Evolutionary conservation across 768 basidiomycete genomes (phyloP), one percentile per base, ranked within the genome.

Genomic region (Phlebiopsis flavidoalba): DNA sequence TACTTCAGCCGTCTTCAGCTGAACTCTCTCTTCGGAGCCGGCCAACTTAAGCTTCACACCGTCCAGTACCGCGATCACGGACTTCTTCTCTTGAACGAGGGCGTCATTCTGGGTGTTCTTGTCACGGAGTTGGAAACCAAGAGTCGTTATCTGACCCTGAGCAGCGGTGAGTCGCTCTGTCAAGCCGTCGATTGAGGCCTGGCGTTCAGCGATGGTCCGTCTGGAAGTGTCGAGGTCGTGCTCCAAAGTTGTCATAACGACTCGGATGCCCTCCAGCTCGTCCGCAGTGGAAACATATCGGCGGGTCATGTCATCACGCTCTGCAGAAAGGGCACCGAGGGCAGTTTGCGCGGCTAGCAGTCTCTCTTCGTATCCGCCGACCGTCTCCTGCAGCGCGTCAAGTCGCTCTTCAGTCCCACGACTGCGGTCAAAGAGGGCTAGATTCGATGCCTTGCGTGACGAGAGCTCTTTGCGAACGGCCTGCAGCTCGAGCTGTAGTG

Each of bases 211-310:
- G n/a, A 50, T 8, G 4, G 26, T n/a, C 2, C 50, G 45, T 14
- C 31, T 40, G 5, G 50, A 33, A 14, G 14, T 17, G 4, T 49
- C 31, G 14, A 53, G 21, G 15, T 61, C 56, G 8, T 43, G n/a
- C 47, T 48, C 47, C 15, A 45, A 53, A 40, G 62, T 59, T 45
- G 19, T 52, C 52, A 63, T 56, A 59, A 58, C 11, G 45, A 59
- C 26, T 2, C 19, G 26, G 7, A 45, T 53, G 8, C 1, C 43
- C n/a, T 47, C 59, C 15, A 60, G 33, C 21, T 36, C 56, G 11
- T 40, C 60, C 43, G 35, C 14, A 21, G 58, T 37, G 12, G 54
- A n/a, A 6, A 19, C 54, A 36, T 22, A 31, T 10, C 15, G 10
- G 17, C 35, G 21, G 2, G 12, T 14, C 3, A 19, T n/a, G 19